A percentile compares a stretch with the other conserved stretches of the same genome.
Conservation (phyloP, 805 yeast genomes). For the Wickerhamomyces chaumierensis region DNA sequence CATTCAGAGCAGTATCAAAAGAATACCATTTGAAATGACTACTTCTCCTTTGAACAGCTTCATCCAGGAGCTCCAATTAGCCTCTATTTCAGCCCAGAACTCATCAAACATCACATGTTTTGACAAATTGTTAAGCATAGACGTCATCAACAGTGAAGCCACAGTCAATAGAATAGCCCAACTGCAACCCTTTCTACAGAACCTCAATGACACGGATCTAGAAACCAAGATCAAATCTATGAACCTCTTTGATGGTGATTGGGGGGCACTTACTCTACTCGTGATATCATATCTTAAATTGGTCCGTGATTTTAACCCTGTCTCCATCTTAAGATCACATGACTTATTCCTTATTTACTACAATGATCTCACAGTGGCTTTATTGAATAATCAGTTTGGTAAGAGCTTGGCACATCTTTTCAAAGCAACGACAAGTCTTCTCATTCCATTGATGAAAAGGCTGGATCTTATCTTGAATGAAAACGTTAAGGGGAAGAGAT, state of each 20-base stretch:
- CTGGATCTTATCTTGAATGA: conserved; percentile 31
- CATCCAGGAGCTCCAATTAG: conserved; percentile 3
- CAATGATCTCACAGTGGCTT: conserved; percentile 36
- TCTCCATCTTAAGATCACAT: conserved; percentile 42
- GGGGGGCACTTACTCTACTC: conserved; percentile 33
- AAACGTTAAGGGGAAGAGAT: conserved; percentile 32
- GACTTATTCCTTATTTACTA: conserved; percentile 38
- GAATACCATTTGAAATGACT: too few species aligned
- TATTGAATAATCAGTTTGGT: conserved; percentile 30
- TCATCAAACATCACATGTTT: conserved; percentile 1
- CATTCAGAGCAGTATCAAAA: too few species aligned
- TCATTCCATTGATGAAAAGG: conserved; percentile 34
- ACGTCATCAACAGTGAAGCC: conserved; percentile 4
- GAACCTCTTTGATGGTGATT: conserved; percentile 22
- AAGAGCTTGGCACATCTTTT: conserved; percentile 26
- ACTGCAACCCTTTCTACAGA: conserved; percentile 14
- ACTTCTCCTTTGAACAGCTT: background rate
- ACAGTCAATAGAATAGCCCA: conserved; percentile 3
- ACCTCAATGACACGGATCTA: conserved; percentile 5
- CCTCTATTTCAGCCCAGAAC: background rate
- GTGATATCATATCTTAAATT: conserved; percentile 31
- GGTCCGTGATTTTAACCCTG: conserved; percentile 41
- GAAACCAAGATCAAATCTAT: conserved; percentile 16
- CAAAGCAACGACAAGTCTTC: conserved; percentile 25
- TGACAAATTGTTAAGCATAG: conserved; percentile 6